Percentiles rank a stretch among this genome's conserved stretches.
Conservation (phyloP, 805 yeast genomes). For the Naumovozyma dairenensis region DNA sequence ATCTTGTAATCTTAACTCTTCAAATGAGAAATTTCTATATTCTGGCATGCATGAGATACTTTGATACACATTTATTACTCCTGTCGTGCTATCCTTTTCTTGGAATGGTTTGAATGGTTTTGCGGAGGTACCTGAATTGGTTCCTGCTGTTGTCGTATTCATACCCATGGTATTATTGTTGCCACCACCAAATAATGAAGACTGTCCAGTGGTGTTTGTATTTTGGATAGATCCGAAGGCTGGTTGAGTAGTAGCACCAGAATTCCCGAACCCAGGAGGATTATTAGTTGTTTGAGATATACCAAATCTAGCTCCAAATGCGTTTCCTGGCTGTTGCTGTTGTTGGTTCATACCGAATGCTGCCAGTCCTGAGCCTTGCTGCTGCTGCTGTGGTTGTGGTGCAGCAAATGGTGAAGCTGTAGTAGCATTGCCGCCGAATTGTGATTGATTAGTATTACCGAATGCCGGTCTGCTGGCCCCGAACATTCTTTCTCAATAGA, state of each 20-base stretch:
- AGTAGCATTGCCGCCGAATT: slow-evolving; percentile 5
- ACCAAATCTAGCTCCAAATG: slow-evolving; percentile 32
- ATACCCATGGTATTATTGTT: slow-evolving; percentile 12
- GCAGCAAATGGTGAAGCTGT: slow-evolving; percentile 15
- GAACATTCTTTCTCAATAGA: too few species aligned
- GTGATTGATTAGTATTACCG: slow-evolving; percentile 15
- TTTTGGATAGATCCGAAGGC: slow-evolving; percentile 2
- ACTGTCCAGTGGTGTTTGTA: slow-evolving; percentile 1
- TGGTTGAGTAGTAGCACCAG: background rate
- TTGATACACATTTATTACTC: slow-evolving; percentile 53
- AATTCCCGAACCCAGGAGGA: slow-evolving; percentile 4
- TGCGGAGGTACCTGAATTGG: slow-evolving; percentile 57
- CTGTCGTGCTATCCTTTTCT: slow-evolving; percentile 60
- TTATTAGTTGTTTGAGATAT: slow-evolving; percentile 7
- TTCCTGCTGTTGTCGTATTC: slow-evolving; percentile 13
- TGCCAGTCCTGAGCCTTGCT: too few species aligned
- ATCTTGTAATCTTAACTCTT: slow-evolving; percentile 84
- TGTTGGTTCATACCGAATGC: slow-evolving; percentile 5
- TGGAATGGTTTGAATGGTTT: slow-evolving; percentile 59
- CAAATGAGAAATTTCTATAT: slow-evolving; percentile 69
- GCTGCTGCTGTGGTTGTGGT: slow-evolving; percentile 12
- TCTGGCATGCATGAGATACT: slow-evolving; percentile 85
- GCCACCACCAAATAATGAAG: slow-evolving; percentile 10
- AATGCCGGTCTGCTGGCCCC: slow-evolving; percentile 16
- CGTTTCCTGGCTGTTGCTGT: slow-evolving; percentile 1